Conservation (phyloP, 768 basidiomycete genomes). For the Leccinellum rugosiceps region DNA sequence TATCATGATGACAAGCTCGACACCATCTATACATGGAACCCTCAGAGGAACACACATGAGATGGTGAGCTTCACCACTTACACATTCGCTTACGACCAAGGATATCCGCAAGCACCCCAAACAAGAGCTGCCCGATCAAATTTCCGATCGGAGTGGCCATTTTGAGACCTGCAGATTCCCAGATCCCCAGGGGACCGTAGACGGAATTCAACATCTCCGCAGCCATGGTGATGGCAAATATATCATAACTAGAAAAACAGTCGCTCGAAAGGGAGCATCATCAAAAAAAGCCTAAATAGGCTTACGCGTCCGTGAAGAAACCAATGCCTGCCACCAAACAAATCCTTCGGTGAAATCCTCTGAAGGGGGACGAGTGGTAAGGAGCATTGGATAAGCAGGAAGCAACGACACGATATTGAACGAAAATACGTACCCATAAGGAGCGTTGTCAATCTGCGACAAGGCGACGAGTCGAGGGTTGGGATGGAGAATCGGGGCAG, state of each 20-base stretch:
- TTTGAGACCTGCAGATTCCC: conserved; percentile 73
- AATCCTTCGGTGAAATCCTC: conserved; percentile 80
- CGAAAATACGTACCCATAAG: neutral
- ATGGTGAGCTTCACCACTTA: conserved; percentile 31
- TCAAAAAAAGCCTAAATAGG: conserved; percentile 1
- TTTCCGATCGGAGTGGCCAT: conserved; percentile 75
- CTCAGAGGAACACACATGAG: neutral
- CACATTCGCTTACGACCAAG: conserved; percentile 77
- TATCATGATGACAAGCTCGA: conserved; percentile 70
- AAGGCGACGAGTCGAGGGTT: conserved; percentile 2
- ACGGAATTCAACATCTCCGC: conserved; percentile 79
- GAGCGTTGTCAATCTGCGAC: neutral
- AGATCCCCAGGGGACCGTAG: conserved; percentile 37
- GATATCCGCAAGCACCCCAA: conserved; percentile 73
- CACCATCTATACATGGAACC: conserved; percentile 32
- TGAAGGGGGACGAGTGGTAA: conserved; percentile 19
- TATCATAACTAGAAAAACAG: conserved; percentile 48
- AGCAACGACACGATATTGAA: neutral
- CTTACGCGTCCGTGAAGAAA: conserved; percentile 82
- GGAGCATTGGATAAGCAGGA: neutral
- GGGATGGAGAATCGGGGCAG: neutral
- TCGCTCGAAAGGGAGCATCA: neutral
- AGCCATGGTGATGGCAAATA: conserved; percentile 85
- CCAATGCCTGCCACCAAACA: conserved; percentile 68
- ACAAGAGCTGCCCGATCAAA: conserved; percentile 66